Conservation (phyloP, 805 yeast species). For the Yarrowia divulgata region DNA sequence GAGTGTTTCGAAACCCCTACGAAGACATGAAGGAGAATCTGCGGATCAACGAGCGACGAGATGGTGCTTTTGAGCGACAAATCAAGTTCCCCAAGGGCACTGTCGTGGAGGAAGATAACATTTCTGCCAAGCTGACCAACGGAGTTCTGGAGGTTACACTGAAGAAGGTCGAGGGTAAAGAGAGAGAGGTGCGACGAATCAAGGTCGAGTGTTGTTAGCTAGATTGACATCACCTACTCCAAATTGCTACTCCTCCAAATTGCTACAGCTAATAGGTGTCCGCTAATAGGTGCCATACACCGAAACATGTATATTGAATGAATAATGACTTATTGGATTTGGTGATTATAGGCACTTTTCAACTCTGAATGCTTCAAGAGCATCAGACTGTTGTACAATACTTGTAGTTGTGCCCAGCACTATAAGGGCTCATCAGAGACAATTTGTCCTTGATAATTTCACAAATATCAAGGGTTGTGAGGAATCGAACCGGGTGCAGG, state of each 20-base stretch:
- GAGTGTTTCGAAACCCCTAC: constrained; percentile 45
- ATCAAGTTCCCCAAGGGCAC: constrained; percentile 64
- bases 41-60: constrained; percentile 61
- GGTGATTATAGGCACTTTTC: no score
- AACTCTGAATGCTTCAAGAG: no score
- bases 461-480: no score
- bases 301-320: constrained; percentile 18
- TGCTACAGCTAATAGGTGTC: background rate
- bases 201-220: constrained; percentile 20
- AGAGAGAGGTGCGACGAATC: constrained; percentile 49
- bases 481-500: no score
- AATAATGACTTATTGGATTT: background rate
- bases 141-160: constrained; percentile 62
- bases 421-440: no score
- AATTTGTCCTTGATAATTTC: no score
- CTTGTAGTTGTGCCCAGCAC: no score
- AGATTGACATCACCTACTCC: background rate
- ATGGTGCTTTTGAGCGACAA: constrained; percentile 65
- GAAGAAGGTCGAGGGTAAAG: constrained; percentile 55
- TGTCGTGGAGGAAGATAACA: constrained; percentile 59
- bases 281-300: background rate
- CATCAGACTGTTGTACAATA: no score
- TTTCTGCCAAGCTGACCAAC: constrained; percentile 61
- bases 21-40: constrained; percentile 53
- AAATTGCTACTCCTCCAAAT: background rate